Evolutionary conservation across 2,329 filamentous ascomycete species (phyloP).

Genomic region (Penicillium brasilianum): DNA sequence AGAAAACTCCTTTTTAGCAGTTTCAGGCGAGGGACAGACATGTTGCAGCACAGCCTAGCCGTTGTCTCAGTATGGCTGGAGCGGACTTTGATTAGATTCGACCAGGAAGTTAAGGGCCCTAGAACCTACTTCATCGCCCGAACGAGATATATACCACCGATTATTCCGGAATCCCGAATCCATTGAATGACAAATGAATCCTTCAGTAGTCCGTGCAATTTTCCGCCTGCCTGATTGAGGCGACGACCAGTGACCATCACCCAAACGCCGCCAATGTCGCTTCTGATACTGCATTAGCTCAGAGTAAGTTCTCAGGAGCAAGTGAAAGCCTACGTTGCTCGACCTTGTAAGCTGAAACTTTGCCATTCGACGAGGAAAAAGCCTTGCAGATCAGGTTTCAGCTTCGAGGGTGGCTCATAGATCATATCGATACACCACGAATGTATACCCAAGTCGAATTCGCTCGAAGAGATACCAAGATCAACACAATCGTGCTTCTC

Average conservation of each 20-base stretch:
- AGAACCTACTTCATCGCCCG: neutral
- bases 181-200: neutral
- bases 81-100: neutral
- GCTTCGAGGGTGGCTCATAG: neutral
- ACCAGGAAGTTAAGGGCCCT: neutral
- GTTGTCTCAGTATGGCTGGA: neutral
- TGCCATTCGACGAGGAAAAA: neutral
- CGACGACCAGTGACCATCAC: neutral
- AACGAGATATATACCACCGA: neutral
- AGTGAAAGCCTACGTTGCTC: neutral
- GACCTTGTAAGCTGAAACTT: neutral
- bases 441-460: neutral
- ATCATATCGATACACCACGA: neutral
- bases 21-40: neutral
- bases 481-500: neutral
- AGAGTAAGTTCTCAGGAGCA: neutral
- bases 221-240: neutral
- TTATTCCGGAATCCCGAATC: neutral
- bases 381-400: neutral
- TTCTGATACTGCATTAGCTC: neutral
- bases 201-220: neutral
- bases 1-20: neutral
- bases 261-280: neutral
- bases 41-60: neutral
- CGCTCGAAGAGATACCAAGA: neutral